Percentiles rank a stretch among this genome's conserved stretches.
Conservation (phyloP, 805 yeast genomes). For the Ogataea sp. region DNA sequence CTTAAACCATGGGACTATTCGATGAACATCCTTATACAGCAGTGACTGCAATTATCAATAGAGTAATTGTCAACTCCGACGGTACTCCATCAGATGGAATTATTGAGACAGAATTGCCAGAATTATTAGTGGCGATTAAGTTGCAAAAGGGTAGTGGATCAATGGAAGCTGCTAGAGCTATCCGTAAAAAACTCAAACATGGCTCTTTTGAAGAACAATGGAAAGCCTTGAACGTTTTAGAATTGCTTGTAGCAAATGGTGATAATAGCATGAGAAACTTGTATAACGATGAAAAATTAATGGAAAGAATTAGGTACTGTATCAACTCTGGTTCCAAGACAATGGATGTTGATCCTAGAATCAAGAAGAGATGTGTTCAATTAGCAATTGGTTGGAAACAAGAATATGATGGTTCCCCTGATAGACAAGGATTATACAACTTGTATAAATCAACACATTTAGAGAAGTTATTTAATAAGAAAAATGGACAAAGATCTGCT, state of each 20-base stretch:
- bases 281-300: slow-evolving; percentile 60
- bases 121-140: slow-evolving; percentile 46
- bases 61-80: slow-evolving; percentile 35
- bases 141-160: slow-evolving; percentile 34
- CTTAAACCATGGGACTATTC: slow-evolving; percentile 37
- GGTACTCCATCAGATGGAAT: slow-evolving; percentile 31
- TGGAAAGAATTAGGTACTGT: slow-evolving; percentile 52
- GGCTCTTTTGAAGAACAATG: slow-evolving; percentile 61
- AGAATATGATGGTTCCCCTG: slow-evolving; percentile 42
- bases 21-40: slow-evolving; percentile 62
- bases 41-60: slow-evolving; percentile 56
- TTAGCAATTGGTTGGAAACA: slow-evolving; percentile 62
- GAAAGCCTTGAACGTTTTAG: slow-evolving; percentile 53
- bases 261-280: slow-evolving; percentile 33
- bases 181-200: slow-evolving; percentile 82
- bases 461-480: slow-evolving; percentile 5
- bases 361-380: slow-evolving; percentile 38
- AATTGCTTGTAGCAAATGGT: slow-evolving; percentile 52
- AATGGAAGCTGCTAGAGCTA: slow-evolving; percentile 82
- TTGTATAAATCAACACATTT: slow-evolving; percentile 39
- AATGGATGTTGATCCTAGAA: slow-evolving; percentile 26
- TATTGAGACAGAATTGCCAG: slow-evolving; percentile 40
- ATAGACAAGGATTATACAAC: slow-evolving; percentile 38
- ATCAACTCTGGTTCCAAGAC: slow-evolving; percentile 26
- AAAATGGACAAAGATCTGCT: slow-evolving; percentile 1